A percentile compares a stretch with the other conserved stretches of the same genome.
Conservation (phyloP, 139 green algal species). For the Micractinium sp. region DNA sequence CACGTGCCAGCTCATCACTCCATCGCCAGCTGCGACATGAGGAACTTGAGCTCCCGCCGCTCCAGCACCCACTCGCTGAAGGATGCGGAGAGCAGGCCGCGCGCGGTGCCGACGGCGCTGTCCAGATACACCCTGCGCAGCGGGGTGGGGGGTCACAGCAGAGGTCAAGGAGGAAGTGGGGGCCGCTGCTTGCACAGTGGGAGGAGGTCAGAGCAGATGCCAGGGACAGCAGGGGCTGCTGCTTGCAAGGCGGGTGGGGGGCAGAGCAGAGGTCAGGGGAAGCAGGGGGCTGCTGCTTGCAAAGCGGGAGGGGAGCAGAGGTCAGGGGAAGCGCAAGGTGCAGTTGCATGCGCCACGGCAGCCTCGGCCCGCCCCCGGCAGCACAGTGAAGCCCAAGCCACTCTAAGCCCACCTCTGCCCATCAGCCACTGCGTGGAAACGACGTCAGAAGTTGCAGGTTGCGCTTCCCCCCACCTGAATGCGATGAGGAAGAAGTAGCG, state of each 20-base stretch:
- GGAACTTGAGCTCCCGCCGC: constrained; percentile 67
- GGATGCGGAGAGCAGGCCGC: constrained; percentile 11
- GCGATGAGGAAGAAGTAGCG: constrained; percentile 90
- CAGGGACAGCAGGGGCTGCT: not conserved
- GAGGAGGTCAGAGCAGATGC: no score
- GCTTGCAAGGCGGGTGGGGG: not conserved
- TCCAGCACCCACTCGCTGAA: constrained; percentile 69
- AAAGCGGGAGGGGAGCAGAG: not conserved
- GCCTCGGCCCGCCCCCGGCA: no score
- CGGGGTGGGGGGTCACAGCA: not conserved
- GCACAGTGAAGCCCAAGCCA: no score
- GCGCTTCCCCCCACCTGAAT: constrained; percentile 75
- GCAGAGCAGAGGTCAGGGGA: not conserved
- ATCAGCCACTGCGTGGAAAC: no score
- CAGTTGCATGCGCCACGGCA: no score
- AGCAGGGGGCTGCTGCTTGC: not conserved
- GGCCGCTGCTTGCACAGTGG: not conserved
- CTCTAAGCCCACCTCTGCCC: no score
- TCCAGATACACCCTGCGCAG: not conserved
- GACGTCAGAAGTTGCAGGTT: no score
- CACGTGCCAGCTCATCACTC: constrained; percentile 29
- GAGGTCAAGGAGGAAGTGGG: not conserved
- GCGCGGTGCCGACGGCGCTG: not conserved
- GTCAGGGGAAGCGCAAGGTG: no score
- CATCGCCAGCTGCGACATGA: constrained; percentile 61